Evolutionary conservation across 2,329 filamentous ascomycete species (phyloP).

Genomic region (Pseudocercospora fuligena): DNA sequence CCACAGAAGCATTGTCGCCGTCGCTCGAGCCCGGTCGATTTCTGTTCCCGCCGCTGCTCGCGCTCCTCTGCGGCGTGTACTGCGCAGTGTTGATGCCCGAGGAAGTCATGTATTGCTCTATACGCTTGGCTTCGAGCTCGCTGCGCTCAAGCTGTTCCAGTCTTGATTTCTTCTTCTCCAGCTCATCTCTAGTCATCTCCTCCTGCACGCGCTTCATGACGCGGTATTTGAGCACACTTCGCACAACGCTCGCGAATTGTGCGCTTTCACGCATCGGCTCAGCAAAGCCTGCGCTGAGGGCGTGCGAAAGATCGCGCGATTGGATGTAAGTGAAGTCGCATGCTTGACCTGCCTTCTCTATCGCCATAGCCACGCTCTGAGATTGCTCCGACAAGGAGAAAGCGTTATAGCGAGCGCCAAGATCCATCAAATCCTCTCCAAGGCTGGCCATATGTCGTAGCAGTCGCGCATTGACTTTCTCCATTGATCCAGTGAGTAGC

Average conservation of each 20-base stretch:
- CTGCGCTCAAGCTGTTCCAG: slow-evolving; percentile 91
- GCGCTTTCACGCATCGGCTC: slow-evolving; percentile 98
- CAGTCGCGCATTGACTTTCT: slow-evolving; percentile 92
- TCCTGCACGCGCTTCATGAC: slow-evolving; percentile 95
- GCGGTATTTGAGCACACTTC: slow-evolving; percentile 84
- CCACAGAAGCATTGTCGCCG: slow-evolving; percentile 86
- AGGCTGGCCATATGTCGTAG: slow-evolving; percentile 83
- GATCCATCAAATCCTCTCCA: slow-evolving; percentile 85
- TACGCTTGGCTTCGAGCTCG: slow-evolving; percentile 87
- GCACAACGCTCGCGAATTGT: slow-evolving; percentile 93
- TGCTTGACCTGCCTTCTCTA: slow-evolving; percentile 92
- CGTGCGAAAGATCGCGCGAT: slow-evolving; percentile 85
- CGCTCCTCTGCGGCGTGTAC: slow-evolving; percentile 69
- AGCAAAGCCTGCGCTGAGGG: slow-evolving; percentile 90
- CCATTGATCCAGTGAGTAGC: slow-evolving; percentile 88
- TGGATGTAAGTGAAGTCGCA: slow-evolving; percentile 95
- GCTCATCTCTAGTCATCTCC: slow-evolving; percentile 93
- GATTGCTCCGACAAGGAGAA: slow-evolving; percentile 95
- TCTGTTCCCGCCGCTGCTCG: slow-evolving; percentile 45
- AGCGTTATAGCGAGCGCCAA: slow-evolving; percentile 94
- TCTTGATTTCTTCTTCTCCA: slow-evolving; percentile 81
- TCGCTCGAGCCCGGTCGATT: slow-evolving; percentile 36
- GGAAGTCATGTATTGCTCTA: slow-evolving; percentile 86
- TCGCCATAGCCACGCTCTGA: slow-evolving; percentile 84
- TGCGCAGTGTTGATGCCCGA: slow-evolving; percentile 62